Evolutionary conservation across 176 grass and related monocot species (phyloP).

Genomic region (barley (Hordeum vulgare)): MorexV3_pseudomolecules_assembly NC_058521.1:363669836-363670335

Average conservation of each 20-base stretch:
- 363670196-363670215: too few species aligned
- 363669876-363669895: background rate
- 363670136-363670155: background rate
- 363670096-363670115: background rate
- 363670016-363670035: background rate
- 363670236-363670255: too few species aligned
- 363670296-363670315: too few species aligned
- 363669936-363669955: background rate
- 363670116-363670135: background rate
- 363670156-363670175: background rate
- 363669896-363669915: background rate
- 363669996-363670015: background rate
- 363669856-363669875: background rate
- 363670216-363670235: too few species aligned
- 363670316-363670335: too few species aligned
- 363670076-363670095: background rate
- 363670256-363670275: too few species aligned
- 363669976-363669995: background rate
- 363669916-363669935: background rate
- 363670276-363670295: too few species aligned
- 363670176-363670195: background rate
- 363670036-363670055: background rate
- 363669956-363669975: background rate
- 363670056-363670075: background rate
- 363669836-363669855: too few species aligned